phyloP scores from a whole-genome alignment of 2,329 filamentous ascomycete genomes.

The Claviceps citrina region DNA sequence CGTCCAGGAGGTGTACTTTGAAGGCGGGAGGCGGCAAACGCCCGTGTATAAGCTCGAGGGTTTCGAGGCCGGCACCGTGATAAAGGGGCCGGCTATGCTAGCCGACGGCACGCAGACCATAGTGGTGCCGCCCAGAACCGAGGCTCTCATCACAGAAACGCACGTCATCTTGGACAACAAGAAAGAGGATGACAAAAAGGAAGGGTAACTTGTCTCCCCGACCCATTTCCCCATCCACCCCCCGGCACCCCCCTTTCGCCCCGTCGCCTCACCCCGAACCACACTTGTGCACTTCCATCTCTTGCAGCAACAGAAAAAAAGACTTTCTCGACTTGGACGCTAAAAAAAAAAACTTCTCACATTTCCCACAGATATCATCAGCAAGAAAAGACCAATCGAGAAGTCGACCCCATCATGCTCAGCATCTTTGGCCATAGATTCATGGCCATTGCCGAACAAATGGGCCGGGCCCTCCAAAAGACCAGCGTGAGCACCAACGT shows the following conservation, averaged over 20 bases:
- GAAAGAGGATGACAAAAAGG: slow-evolving; percentile 29
- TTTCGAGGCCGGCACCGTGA: slow-evolving; percentile 53
- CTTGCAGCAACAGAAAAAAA: no score
- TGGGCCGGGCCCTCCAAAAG: slow-evolving; percentile 67
- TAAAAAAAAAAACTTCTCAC: no score
- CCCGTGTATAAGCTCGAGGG: slow-evolving; percentile 71
- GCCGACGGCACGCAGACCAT: slow-evolving; percentile 86
- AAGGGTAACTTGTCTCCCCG: slow-evolving; percentile 14
- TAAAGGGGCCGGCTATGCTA: slow-evolving; percentile 71
- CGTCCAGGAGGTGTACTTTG: slow-evolving; percentile 65
- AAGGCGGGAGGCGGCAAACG: slow-evolving; percentile 61
- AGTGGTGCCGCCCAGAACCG: slow-evolving; percentile 65
- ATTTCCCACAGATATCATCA: slow-evolving; percentile 10
- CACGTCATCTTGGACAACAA: slow-evolving; percentile 74
- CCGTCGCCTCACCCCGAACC: no score
- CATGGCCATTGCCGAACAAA: slow-evolving; percentile 76
- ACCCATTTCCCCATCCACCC: no score
- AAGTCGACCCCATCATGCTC: slow-evolving; percentile 60
- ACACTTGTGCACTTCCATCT: no score
- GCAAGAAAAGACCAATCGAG: slow-evolving; percentile 10
- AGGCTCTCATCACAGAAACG: slow-evolving; percentile 64
- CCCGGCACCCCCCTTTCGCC: no score
- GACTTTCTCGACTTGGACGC: no score
- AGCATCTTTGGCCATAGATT: slow-evolving; percentile 71
- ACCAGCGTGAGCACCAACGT: slow-evolving; percentile 70